Percentiles rank a stretch among this genome's conserved stretches.
Conservation (phyloP, 2,329 filamentous ascomycete species). For the Ophiognomonia clavigignenti-juglandacearum region DNA sequence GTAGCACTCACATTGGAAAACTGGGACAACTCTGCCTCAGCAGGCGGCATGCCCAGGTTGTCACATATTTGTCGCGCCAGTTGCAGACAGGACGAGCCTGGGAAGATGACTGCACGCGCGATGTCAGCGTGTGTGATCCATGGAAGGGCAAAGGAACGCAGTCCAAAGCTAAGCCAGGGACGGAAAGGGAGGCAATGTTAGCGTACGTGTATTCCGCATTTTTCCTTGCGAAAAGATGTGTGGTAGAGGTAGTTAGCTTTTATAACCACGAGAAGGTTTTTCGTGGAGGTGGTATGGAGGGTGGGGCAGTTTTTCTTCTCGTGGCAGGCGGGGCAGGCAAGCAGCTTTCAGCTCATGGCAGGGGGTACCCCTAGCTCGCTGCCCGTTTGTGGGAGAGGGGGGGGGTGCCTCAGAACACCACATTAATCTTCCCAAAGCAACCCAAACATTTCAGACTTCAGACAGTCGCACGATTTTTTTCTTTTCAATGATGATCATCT, state of each 20-base stretch:
- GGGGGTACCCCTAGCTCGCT: too few relatives aligned
- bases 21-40: constrained; percentile 61
- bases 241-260: too few relatives aligned
- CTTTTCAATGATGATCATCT: neutral
- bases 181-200: neutral
- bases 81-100: constrained; percentile 61
- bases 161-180: constrained; percentile 12
- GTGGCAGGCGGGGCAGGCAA: neutral
- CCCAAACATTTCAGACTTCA: too few relatives aligned
- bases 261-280: neutral
- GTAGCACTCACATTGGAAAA: constrained; percentile 55
- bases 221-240: too few relatives aligned
- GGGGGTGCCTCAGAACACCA: too few relatives aligned
- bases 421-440: too few relatives aligned
- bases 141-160: neutral
- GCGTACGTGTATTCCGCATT: neutral
- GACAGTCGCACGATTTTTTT: neutral
- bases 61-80: constrained; percentile 63
- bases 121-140: constrained; percentile 8
- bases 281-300: neutral
- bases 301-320: too few relatives aligned
- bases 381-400: too few relatives aligned
- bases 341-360: neutral
- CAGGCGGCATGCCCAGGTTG: constrained; percentile 62
- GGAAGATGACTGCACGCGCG: constrained; percentile 63